These are phyloP conservation scores for Piromyces finnis DNA, from an alignment of 192 early-diverging fungal genomes.

Conservation along the genomic window DNA sequence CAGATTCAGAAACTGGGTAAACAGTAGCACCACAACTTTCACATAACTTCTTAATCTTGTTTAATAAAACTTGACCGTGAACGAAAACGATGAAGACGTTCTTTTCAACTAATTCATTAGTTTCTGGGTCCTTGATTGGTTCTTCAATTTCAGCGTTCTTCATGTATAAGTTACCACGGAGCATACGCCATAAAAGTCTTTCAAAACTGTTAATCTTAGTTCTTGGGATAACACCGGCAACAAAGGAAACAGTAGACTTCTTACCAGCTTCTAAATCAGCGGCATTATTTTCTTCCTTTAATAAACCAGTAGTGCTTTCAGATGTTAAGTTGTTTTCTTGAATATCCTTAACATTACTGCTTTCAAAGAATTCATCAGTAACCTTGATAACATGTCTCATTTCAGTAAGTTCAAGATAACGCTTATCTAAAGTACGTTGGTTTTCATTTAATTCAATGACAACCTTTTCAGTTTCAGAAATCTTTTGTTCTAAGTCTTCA, in stretches of 20 bases:
- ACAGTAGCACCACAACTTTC: constrained; percentile 90
- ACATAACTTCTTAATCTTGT: constrained; percentile 81
- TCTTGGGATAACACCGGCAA: constrained; percentile 87
- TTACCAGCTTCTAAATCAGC: constrained; percentile 9
- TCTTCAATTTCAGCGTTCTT: constrained; percentile 94
- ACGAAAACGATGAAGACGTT: constrained; percentile 98
- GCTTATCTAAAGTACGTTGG: constrained; percentile 72
- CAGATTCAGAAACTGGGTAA: constrained; percentile 66
- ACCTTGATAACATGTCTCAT: constrained; percentile 76
- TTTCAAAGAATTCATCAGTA: constrained; percentile 60
- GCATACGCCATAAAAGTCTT: constrained; percentile 87
- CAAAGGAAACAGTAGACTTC: constrained; percentile 22
- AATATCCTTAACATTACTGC: constrained; percentile 22
- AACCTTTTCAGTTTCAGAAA: constrained; percentile 64
- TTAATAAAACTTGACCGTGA: constrained; percentile 76
- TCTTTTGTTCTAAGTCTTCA: constrained; percentile 72
- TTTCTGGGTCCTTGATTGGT: constrained; percentile 73
- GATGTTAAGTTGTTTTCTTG: constrained; percentile 8
- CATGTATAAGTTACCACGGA: constrained; percentile 93
- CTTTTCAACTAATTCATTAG: constrained; percentile 78
- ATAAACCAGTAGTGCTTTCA: background rate
- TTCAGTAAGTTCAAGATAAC: constrained; percentile 77
- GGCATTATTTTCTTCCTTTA: constrained; percentile 8
- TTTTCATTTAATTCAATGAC: constrained; percentile 72
- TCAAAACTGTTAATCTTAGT: constrained; percentile 72